A percentile compares a stretch with the other conserved stretches of the same genome.
Conservation (phyloP, 2,329 filamentous ascomycete genomes). For the Fusarium anthophilum region DNA sequence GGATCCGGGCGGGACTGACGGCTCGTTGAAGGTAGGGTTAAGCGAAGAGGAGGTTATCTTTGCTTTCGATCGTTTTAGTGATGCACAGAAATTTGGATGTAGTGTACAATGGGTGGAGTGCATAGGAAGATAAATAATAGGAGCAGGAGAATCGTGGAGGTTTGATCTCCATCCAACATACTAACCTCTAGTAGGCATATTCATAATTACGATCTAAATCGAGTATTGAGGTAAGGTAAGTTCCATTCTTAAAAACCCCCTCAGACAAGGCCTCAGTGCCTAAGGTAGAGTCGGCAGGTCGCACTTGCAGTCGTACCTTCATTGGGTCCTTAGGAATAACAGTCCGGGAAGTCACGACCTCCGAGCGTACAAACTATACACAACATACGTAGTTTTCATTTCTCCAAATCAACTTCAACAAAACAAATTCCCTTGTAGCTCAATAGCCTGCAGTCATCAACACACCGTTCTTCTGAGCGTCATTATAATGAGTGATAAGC, state of each 20-base stretch:
- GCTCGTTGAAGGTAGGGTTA: background rate
- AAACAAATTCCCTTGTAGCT: background rate
- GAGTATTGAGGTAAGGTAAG: background rate
- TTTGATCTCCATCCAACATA: background rate
- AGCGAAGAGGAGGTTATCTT: background rate
- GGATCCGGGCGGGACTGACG: background rate
- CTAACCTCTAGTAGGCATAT: background rate
- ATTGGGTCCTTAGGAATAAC: background rate
- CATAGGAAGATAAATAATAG: background rate
- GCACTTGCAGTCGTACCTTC: constrained; percentile 3
- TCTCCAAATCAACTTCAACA: background rate
- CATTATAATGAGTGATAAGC: background rate
- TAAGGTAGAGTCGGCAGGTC: background rate
- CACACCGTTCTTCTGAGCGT: background rate
- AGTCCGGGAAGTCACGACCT: constrained; percentile 15
- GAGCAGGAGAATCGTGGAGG: background rate
- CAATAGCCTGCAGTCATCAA: background rate
- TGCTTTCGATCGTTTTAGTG: constrained; percentile 2
- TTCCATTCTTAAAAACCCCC: background rate
- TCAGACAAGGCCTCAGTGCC: background rate
- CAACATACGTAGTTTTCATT: background rate
- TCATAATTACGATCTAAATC: background rate
- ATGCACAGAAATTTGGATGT: constrained; percentile 14
- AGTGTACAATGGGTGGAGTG: background rate
- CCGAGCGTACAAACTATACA: constrained; percentile 8